Conservation (phyloP, 257 asterid genomes). For the Apocynum venetum region DNA sequence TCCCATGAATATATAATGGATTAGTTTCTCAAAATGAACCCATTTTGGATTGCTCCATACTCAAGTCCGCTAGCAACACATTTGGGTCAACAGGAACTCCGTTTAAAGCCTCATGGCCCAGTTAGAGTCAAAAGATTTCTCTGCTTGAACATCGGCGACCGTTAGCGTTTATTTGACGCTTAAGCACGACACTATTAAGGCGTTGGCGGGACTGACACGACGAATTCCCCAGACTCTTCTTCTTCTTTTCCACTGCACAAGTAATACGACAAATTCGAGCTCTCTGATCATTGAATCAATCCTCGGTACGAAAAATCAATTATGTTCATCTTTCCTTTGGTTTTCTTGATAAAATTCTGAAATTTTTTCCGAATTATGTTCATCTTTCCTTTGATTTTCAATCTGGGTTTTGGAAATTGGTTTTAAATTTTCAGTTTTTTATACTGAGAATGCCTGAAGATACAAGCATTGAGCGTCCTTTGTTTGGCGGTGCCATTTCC, state of each 20-base stretch:
- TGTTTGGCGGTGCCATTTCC: slow-evolving; percentile 76
- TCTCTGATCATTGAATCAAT: not conserved
- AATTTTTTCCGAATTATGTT: not conserved
- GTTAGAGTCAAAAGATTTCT: not conserved
- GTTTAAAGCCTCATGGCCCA: no score
- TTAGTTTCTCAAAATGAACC: no score
- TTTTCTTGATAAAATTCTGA: not conserved
- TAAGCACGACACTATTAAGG: not conserved
- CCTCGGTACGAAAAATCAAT: not conserved
- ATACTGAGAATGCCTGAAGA: slow-evolving; percentile 46
- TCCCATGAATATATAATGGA: no score
- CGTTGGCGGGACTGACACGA: not conserved
- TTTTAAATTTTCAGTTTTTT: not conserved
- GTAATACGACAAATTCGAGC: not conserved
- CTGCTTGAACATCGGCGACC: not conserved
- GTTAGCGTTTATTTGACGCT: not conserved
- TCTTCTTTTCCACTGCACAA: not conserved
- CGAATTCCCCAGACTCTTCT: slow-evolving; percentile 7
- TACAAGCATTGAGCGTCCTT: slow-evolving; percentile 36
- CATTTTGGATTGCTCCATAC: no score
- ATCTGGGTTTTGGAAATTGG: not conserved
- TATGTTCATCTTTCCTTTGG: not conserved
- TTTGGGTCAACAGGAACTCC: no score
- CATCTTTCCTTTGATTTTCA: not conserved
- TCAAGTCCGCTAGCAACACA: no score